These are phyloP conservation scores for Ganoderma lucidum DNA, from an alignment of 1,284 basidiomycete species.

Conservation along the genomic window DNA sequence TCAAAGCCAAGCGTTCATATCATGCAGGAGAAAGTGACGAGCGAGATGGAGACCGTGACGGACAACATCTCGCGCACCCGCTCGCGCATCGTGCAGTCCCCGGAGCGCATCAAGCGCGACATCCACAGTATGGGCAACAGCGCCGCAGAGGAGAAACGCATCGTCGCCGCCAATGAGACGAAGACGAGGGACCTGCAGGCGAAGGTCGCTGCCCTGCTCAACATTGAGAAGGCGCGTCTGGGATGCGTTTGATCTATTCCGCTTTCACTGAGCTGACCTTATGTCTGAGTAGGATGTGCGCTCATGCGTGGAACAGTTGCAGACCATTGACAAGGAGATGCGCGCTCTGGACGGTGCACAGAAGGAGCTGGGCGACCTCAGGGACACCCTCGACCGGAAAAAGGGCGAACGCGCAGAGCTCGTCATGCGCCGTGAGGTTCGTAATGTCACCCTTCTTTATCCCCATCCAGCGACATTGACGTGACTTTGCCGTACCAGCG, in stretches of 20 bases:
- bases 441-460: constrained; percentile 23
- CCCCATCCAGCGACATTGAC: constrained; percentile 5
- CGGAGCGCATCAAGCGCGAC: constrained; percentile 83
- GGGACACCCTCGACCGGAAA: constrained; percentile 73
- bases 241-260: not conserved
- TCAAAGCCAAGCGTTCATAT: not conserved
- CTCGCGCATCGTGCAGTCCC: constrained; percentile 85
- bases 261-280: not conserved
- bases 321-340: constrained; percentile 76
- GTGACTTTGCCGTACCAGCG: constrained; percentile 54
- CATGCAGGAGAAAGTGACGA: constrained; percentile 64
- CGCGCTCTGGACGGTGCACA: constrained; percentile 65
- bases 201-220: constrained; percentile 75
- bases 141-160: constrained; percentile 67
- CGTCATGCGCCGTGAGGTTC: constrained; percentile 69
- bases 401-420: constrained; percentile 77
- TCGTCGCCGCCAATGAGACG: constrained; percentile 65
- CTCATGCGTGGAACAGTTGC: constrained; percentile 72
- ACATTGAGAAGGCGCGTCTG: constrained; percentile 72
- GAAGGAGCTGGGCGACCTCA: constrained; percentile 69
- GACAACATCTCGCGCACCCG: constrained; percentile 69
- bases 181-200: constrained; percentile 80
- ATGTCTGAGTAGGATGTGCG: constrained; percentile 62
- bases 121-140: constrained; percentile 76
- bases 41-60: constrained; percentile 61